These are phyloP conservation scores for Plantago lanceolata DNA, from an alignment of 305 asterid species.

Conservation along the genomic window DNA sequence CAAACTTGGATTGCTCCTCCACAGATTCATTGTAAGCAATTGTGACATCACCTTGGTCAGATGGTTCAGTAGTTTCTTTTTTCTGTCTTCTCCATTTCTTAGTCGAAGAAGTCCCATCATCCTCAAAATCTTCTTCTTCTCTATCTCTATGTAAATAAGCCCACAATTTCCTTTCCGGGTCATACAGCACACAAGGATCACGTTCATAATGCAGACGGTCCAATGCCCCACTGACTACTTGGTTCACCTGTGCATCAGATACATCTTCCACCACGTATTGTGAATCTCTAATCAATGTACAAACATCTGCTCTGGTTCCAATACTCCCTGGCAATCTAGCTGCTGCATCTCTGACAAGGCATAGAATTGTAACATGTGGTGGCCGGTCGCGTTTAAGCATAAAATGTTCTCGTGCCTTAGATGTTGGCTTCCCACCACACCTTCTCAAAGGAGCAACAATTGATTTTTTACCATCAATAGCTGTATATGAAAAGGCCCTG, in stretches of 20 bases:
- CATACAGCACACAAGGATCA: slow-evolving; percentile 95
- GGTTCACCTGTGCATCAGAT: slow-evolving; percentile 88
- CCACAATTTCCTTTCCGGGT: slow-evolving; percentile 93
- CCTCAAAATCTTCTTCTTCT: slow-evolving; percentile 98
- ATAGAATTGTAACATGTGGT: slow-evolving; percentile 93
- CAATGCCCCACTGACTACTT: slow-evolving; percentile 95
- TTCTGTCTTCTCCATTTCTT: slow-evolving; percentile 95
- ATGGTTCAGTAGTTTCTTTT: slow-evolving; percentile 71
- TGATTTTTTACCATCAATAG: slow-evolving; percentile 89
- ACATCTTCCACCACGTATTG: slow-evolving; percentile 90
- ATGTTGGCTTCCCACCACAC: slow-evolving; percentile 98
- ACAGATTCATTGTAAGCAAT: slow-evolving; percentile 50
- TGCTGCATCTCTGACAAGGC: slow-evolving; percentile 98
- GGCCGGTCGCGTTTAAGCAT: slow-evolving; percentile 95
- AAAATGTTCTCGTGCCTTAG: slow-evolving; percentile 96
- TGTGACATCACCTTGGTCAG: slow-evolving; percentile 61
- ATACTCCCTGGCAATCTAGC: slow-evolving; percentile 96
- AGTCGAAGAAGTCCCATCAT: slow-evolving; percentile 95
- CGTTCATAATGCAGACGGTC: slow-evolving; percentile 96
- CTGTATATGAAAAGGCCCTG: slow-evolving; percentile 89
- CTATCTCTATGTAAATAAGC: slow-evolving; percentile 86
- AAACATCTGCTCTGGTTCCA: slow-evolving; percentile 96
- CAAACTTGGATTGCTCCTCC: slow-evolving; percentile 57
- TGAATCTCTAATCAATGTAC: slow-evolving; percentile 89
- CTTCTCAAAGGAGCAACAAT: slow-evolving; percentile 97